Evolutionary conservation across 768 basidiomycete species (phyloP), one percentile per base, ranked within the genome.

Genomic region (Gymnopilus junonius): DNA sequence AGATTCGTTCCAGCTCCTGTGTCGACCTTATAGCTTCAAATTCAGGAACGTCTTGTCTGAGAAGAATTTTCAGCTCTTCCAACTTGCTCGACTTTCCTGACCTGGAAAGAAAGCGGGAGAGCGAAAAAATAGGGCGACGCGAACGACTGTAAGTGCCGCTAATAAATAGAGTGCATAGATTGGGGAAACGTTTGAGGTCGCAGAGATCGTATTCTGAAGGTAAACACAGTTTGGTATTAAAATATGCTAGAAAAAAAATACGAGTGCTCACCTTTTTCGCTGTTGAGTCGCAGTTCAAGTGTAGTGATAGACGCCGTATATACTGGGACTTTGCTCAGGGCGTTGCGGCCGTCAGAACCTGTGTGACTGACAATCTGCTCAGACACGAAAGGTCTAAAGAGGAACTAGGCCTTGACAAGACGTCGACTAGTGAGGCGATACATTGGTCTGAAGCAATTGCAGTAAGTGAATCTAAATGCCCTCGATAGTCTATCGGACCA

Each of bases 361-460:
- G 65, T 60, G 37, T 63, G 2, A 63, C 46, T 7, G 63, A 59
- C 23, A 64, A 31, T 21, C 60, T 29, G n/a, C 55, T 59, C 11
- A 67, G 55, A 15, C 27, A 29, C 14, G 60, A 59, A 15, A 55
- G 23, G 35, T 54, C 45, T 29, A 61, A 32, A n/a, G n/a, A 32
- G 7, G 59, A 61, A 15, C 17, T 25, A 7, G 64, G 40, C 27
- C 51, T 43, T 20, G 59, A 42, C 8, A 65, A 53, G 15, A 20
- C 17, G 14, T 21, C 17, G 1, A 65, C 17, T 7, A 65, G 27
- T 4, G 58, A 20, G 14, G 50, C 51, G 14, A 61, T 42, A 42
- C 61, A 61, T 45, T 63, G 45, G 35, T 68, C 67, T 15, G 67
- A 68, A 4, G 43, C 46, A 35, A 63, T 55, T 5, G 65, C 25